Base-by-base conservation (phyloP, 1,139 yeast genomes). In the Candida glucosophila region DNA sequence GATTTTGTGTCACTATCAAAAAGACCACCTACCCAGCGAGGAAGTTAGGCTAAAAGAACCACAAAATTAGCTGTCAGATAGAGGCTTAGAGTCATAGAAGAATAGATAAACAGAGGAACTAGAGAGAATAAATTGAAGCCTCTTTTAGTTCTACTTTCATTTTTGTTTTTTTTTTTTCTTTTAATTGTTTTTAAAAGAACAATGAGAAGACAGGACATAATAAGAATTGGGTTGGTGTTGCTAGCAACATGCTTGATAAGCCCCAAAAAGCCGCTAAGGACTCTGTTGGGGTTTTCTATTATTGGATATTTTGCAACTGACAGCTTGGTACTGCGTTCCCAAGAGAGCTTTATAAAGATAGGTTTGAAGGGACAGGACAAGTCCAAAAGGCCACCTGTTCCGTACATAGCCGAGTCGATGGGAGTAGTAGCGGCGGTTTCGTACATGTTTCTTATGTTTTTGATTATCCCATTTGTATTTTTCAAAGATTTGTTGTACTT, bases 401-500 rank as follows among this genome's bases (percentile, higher is more conserved):
- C 29, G 8, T 56, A 49, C 25, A 67, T 88, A 9, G 92, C 98
- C 1, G 99, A 90, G 52, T 72, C 93, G 0, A 78, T 88, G 67
- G 99, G 99, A 3, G 77, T 83, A 2, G 80, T 88, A 0, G 71
- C 86, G 5, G 93, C 95, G 0, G 65, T 81, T 3, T 77, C 88
- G 0, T 88, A 86, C 46, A 52, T 90, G 34, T 74, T 86, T 40
- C 54, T 80, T 24, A 79, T 90, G 86, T 72, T 85, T 44, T 67
- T 80, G 34, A 77, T 85, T 49, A 82, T 90, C 28, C 98, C 98
- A 10, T 85, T 88, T 49, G 63, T 88, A 44, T 90, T 90, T 47
- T 77, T 77, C 64, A 79, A 80, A 47, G 82, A 78, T 47, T 58
- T 85, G 39, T 82, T 79, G 20, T 66, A 75, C 3, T 60, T 61